phyloP scores from a whole-genome alignment of 208 protist genomes.

The Trypanosoma scelopori region DNA sequence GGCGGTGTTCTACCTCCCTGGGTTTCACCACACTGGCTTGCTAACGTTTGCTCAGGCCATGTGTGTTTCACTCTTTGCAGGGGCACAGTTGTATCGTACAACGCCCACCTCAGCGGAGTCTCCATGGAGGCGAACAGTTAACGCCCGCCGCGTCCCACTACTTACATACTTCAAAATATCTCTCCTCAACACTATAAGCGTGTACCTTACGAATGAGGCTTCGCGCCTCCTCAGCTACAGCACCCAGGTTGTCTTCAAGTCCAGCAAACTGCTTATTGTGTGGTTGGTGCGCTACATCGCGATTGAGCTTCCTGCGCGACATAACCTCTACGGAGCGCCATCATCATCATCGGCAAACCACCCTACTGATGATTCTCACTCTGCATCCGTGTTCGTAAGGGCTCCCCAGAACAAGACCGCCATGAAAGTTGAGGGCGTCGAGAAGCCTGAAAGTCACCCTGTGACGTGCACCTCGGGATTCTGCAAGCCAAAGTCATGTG shows the following conservation, averaged over 20 bases:
- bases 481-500: too few species aligned
- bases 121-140: conserved; percentile 13
- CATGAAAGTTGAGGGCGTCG: too few species aligned
- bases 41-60: conserved; percentile 43
- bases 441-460: too few species aligned
- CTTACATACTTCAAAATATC: conserved; percentile 47
- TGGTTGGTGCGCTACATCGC: conserved; percentile 33
- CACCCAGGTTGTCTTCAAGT: conserved; percentile 68
- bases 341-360: background rate
- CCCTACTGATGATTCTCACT: too few species aligned
- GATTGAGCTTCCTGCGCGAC: conserved; percentile 27
- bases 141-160: conserved; percentile 30
- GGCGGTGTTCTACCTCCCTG: conserved; percentile 56
- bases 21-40: conserved; percentile 42
- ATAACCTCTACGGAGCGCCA: background rate
- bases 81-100: conserved; percentile 20
- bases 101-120: conserved; percentile 1
- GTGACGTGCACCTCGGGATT: too few species aligned
- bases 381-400: too few species aligned
- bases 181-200: conserved; percentile 37
- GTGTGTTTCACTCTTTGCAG: conserved; percentile 32
- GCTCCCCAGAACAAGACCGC: too few species aligned
- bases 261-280: conserved; percentile 57
- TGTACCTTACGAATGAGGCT: conserved; percentile 50
- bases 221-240: conserved; percentile 49